These are phyloP conservation scores for Exophiala alcalophila DNA, from an alignment of 2,329 filamentous ascomycete genomes.

Conservation along the genomic window DNA sequence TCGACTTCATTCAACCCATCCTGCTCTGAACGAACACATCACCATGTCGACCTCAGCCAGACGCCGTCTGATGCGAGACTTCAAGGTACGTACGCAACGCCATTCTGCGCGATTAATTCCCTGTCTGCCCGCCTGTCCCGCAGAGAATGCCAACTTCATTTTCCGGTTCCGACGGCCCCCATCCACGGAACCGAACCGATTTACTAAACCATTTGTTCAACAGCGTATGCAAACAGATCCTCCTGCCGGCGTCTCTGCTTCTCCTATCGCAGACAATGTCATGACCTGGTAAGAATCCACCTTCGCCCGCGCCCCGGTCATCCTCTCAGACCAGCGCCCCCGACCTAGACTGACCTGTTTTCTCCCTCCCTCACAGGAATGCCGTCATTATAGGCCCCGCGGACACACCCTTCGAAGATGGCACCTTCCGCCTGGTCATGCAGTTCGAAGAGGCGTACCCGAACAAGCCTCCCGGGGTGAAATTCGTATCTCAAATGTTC, in stretches of 20 bases:
- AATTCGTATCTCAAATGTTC: slow-evolving; percentile 99
- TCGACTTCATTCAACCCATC: not conserved
- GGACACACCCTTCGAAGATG: slow-evolving; percentile 97
- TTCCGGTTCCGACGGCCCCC: not conserved
- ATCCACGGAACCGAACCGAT: not conserved
- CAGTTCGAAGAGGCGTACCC: slow-evolving; percentile 99
- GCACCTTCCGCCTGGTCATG: slow-evolving; percentile 96
- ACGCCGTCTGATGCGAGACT: slow-evolving; percentile 96
- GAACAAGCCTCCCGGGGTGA: slow-evolving; percentile 95
- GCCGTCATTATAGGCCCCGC: slow-evolving; percentile 96
- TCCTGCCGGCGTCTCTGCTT: slow-evolving; percentile 92
- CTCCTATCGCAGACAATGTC: slow-evolving; percentile 91
- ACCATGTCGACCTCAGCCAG: slow-evolving; percentile 89
- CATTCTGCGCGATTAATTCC: not conserved
- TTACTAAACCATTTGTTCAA: slow-evolving; percentile 6
- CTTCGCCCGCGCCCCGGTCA: not conserved
- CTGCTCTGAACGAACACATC: slow-evolving; percentile 15
- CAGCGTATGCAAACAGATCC: slow-evolving; percentile 99
- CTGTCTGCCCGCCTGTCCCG: not conserved
- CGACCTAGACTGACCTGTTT: no score
- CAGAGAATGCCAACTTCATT: no score
- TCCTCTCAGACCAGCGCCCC: not conserved
- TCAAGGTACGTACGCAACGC: slow-evolving; percentile 79
- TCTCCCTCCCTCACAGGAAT: slow-evolving; percentile 76
- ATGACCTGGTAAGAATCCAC: slow-evolving; percentile 76